Evolutionary conservation across 805 yeast species (phyloP).

Genomic region (Danielozyma ontarioensis): DNA sequence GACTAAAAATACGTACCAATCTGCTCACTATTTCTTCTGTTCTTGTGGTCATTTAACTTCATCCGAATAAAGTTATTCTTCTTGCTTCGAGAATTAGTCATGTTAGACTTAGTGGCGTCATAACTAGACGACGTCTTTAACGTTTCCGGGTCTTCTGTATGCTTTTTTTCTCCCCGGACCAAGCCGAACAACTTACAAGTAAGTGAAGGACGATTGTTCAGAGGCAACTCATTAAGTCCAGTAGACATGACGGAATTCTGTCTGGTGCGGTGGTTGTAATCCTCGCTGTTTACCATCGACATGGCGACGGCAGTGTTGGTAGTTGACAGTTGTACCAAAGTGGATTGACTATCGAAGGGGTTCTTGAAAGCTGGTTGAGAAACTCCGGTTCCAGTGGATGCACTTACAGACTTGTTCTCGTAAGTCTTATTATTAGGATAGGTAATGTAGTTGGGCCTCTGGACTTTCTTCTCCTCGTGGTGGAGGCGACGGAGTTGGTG

Average conservation of each 20-base stretch:
- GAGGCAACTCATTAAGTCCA: constrained; percentile 5
- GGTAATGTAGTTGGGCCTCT: neutral
- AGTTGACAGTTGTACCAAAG: constrained; percentile 3
- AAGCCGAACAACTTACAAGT: neutral
- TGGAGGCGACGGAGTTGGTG: neutral
- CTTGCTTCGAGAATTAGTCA: constrained; percentile 26
- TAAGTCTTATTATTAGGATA: neutral
- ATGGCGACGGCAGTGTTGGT: neutral
- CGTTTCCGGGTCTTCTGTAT: constrained; percentile 3
- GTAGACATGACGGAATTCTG: constrained; percentile 5
- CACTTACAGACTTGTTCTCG: neutral
- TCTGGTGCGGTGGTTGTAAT: neutral
- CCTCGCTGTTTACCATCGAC: constrained; percentile 1
- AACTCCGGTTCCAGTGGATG: neutral
- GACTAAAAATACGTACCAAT: constrained; percentile 29
- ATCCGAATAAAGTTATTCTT: constrained; percentile 9
- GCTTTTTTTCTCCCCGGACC: neutral
- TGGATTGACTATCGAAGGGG: constrained; percentile 13
- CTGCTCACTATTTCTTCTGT: constrained; percentile 21
- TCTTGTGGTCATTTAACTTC: constrained; percentile 7
- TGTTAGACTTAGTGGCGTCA: constrained; percentile 34
- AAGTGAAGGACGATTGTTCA: constrained; percentile 2
- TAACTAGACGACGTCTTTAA: constrained; percentile 18
- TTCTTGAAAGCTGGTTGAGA: constrained; percentile 7
- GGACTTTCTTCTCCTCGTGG: neutral